Base-by-base conservation (phyloP, 805 yeast species). In the Brettanomyces nanus region DNA sequence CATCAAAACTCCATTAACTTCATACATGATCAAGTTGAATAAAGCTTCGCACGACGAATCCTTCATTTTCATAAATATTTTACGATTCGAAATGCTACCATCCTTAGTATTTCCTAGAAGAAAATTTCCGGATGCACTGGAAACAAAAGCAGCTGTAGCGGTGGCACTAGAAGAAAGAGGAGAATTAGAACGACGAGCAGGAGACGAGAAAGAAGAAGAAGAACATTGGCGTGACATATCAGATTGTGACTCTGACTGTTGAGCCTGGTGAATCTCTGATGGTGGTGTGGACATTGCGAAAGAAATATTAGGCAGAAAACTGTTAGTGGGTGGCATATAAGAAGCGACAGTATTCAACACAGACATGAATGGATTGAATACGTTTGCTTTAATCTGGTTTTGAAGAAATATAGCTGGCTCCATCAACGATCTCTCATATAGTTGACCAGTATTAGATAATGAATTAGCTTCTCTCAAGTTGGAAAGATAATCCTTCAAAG, bases 1-100 rank as follows among this genome's bases (percentile, higher is more conserved):
- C 31, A 57, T 56, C 27, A 58, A 26, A 9, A 54, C 47, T 7
- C 62, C 62, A 36, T 53, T 52, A 6, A 49, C 43, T 41, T 59
- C 63, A 33, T 59, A 59, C 2, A 58, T 37, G 6, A 58, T 42
- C 11, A 52, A 27, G 13, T 48, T 47, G 15, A 38, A 43, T n/a
- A 29, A 32, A 6, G 31, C 27, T 20, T 37, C 38, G 4, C 32
- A 20, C 3, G 30, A 39, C 6, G 27, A 25, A 1, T 17, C 22
- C 9, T 28, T 35, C 5, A 25, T 21, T 22, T 39, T 41, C 17
- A 51, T 18, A 28, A 36, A 30, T n/a, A 47, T 27, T 20, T 43
- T 39, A 20, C 50, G 47, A 4, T 43, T 28, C 3, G 40, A 19
- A 2, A 52, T 46, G 4, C 40, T 11, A 2, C 42, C 50, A 19